These are phyloP conservation scores for Arachnopeziza araneosa DNA, from an alignment of 2,329 filamentous ascomycete genomes.

Conservation along the genomic window DNA sequence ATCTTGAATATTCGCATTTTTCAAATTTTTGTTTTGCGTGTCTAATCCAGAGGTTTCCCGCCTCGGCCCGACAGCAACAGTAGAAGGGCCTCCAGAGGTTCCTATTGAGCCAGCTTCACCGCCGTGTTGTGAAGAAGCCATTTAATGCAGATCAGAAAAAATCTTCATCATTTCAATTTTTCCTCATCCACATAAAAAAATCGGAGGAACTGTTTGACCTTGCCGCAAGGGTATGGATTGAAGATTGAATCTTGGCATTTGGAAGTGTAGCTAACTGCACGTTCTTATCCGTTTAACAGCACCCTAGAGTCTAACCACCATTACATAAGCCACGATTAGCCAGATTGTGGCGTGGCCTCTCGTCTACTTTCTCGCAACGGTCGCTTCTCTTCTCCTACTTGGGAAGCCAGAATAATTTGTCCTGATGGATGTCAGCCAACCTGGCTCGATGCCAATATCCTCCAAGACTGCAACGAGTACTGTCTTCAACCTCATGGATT, in stretches of 20 bases:
- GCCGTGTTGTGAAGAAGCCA: not conserved
- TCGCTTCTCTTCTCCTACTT: not conserved
- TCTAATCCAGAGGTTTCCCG: not conserved
- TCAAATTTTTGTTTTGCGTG: not conserved
- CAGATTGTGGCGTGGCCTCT: not conserved
- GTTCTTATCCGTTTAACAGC: not conserved
- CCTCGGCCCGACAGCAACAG: not conserved
- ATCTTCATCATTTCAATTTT: not conserved
- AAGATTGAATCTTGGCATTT: not conserved
- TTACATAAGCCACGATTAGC: not conserved
- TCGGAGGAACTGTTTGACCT: not conserved
- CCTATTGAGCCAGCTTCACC: not conserved
- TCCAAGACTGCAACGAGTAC: slow-evolving; percentile 7
- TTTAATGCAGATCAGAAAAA: not conserved
- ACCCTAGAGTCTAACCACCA: not conserved
- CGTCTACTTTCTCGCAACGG: not conserved
- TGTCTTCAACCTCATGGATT: slow-evolving; percentile 12
- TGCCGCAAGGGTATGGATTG: not conserved
- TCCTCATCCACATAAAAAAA: not conserved
- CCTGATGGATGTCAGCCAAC: slow-evolving; percentile 7
- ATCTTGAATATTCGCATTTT: slow-evolving; percentile 2
- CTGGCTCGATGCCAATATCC: slow-evolving; percentile 2
- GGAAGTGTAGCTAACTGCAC: too few species aligned
- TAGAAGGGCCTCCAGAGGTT: not conserved
- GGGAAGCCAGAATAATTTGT: not conserved